Conservation (phyloP, 2,329 filamentous ascomycete species). For the Fusarium temperatum region DNA sequence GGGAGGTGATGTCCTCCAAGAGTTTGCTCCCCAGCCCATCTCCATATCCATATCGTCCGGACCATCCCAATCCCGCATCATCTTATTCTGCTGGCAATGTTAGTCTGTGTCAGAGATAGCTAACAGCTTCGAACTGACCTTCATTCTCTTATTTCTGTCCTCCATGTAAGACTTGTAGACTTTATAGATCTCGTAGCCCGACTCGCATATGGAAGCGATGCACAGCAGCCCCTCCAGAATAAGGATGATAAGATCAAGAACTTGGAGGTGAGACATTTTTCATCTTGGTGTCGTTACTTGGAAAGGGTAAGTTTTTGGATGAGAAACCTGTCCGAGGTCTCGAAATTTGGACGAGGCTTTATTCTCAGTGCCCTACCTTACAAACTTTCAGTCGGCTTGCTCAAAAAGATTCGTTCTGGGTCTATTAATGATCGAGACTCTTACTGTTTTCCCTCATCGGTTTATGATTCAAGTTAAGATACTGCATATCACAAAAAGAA, state of each 20-base stretch:
- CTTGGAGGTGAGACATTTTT: background rate
- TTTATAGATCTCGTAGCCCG: background rate
- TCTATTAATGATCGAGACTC: rapidly evolving
- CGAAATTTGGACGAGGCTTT: rapidly evolving
- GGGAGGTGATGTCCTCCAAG: too few species aligned
- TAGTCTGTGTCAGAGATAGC: background rate
- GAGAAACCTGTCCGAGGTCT: background rate
- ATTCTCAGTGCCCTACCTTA: background rate
- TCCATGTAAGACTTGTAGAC: background rate
- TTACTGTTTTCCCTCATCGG: background rate
- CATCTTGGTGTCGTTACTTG: background rate
- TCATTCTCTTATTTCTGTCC: background rate
- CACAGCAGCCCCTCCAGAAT: background rate
- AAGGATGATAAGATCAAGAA: background rate
- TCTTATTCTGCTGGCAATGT: background rate
- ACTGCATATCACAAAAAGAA: too few species aligned
- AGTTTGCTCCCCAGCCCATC: background rate
- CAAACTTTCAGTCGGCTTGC: background rate
- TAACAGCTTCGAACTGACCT: background rate
- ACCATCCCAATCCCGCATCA: background rate
- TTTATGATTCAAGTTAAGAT: background rate
- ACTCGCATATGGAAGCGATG: background rate
- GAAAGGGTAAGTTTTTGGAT: background rate
- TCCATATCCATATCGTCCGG: background rate
- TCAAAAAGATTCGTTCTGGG: rapidly evolving